Conservation (phyloP, 2,329 filamentous ascomycete genomes). For the Aspergillus transmontanensis region DNA sequence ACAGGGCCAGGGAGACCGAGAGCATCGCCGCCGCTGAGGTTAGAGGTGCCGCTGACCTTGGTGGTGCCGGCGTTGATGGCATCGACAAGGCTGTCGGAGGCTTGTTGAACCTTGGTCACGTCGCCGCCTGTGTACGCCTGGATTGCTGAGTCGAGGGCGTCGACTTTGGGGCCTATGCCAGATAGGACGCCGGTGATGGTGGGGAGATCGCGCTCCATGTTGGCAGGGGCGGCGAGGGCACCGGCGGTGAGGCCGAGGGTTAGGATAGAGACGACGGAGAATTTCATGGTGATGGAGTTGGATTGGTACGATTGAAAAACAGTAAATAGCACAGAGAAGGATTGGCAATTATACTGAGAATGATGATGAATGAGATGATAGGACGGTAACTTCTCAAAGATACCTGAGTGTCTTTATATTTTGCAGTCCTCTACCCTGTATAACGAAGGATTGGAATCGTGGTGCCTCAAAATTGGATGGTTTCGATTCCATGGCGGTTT, state of each 20-base stretch:
- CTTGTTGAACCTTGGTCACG: conserved; percentile 8
- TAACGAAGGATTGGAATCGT: too few species aligned
- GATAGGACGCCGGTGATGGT: conserved; percentile 14
- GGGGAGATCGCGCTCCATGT: conserved; percentile 15
- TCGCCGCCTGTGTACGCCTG: conserved; percentile 14
- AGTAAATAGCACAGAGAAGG: too few species aligned
- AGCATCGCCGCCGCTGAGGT: conserved; percentile 13
- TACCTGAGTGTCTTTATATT: too few species aligned
- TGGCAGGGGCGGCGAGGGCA: conserved; percentile 14
- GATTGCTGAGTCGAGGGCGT: conserved; percentile 13
- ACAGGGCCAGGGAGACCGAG: conserved; percentile 17
- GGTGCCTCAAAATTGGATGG: too few species aligned
- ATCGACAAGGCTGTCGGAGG: conserved; percentile 14
- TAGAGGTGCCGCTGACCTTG: conserved; percentile 9
- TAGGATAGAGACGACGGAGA: neutral
- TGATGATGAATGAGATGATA: too few species aligned
- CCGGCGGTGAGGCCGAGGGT: conserved; percentile 11
- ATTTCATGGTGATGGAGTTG: conserved; percentile 2
- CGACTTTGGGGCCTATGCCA: conserved; percentile 17
- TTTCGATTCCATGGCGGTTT: too few species aligned
- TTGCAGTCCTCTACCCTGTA: too few species aligned
- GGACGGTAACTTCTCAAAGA: too few species aligned
- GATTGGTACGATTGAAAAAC: too few species aligned
- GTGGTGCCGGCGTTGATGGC: conserved; percentile 16
- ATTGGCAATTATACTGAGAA: too few species aligned